Evolutionary conservation across 345 rosid species (phyloP).

Genomic region (Populus euphratica): DNA sequence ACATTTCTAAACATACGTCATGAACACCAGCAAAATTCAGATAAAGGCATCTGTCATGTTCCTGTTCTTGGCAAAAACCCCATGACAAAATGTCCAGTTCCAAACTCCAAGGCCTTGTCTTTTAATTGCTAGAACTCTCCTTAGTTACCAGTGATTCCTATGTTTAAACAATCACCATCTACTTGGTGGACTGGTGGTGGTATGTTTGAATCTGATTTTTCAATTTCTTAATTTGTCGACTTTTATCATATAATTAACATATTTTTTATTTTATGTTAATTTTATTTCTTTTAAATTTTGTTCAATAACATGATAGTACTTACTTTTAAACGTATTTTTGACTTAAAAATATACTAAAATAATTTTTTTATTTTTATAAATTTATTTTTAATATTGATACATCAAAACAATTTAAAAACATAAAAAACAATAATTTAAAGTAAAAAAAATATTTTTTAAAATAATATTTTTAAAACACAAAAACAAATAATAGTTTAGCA

Average conservation of each 20-base stretch:
- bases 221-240: too few relatives aligned
- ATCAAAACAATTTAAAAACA: too few relatives aligned
- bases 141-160: background rate
- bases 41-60: background rate
- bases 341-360: too few relatives aligned
- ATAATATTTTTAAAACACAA: too few relatives aligned
- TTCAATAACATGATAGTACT: fast-evolving
- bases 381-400: too few relatives aligned
- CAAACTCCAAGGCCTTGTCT: background rate
- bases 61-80: background rate
- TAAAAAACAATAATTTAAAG: too few relatives aligned
- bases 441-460: too few relatives aligned
- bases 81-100: background rate
- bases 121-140: background rate
- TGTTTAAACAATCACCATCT: background rate
- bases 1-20: background rate
- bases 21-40: background rate
- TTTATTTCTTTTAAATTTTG: too few relatives aligned
- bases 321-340: too few relatives aligned
- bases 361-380: too few relatives aligned
- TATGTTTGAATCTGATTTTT: background rate
- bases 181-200: background rate
- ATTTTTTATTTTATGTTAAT: background rate
- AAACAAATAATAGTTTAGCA: too few relatives aligned
- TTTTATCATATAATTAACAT: background rate